Evolutionary conservation across 2,329 filamentous ascomycete genomes (phyloP).

Genomic region (Sporothrix variecibatus): DNA sequence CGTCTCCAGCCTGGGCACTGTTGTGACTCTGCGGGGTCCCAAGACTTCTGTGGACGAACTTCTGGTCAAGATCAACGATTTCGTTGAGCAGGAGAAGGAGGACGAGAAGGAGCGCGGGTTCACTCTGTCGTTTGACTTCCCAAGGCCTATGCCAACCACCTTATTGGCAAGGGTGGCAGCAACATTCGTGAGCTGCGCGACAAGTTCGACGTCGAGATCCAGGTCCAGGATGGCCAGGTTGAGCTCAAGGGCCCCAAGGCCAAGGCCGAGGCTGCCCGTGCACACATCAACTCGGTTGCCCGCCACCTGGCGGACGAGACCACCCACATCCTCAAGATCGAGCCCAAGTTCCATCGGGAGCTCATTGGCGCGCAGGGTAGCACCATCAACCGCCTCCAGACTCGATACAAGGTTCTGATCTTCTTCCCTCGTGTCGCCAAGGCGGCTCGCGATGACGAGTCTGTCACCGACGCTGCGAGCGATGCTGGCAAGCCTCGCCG

Average conservation of each 20-base stretch:
- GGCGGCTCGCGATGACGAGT: constrained; percentile 67
- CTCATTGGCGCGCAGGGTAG: constrained; percentile 85
- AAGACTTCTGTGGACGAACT: constrained; percentile 70
- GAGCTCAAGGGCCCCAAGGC: constrained; percentile 94
- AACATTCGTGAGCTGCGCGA: constrained; percentile 67
- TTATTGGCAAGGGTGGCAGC: constrained; percentile 68
- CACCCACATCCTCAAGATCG: constrained; percentile 83
- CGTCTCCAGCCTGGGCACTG: constrained; percentile 60
- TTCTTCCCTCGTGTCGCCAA: constrained; percentile 81
- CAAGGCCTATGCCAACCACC: constrained; percentile 88
- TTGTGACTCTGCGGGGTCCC: constrained; percentile 76
- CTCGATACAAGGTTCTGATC: constrained; percentile 89
- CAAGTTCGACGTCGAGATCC: constrained; percentile 72
- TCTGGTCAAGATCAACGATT: constrained; percentile 70
- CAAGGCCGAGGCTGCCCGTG: constrained; percentile 84
- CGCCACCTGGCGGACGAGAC: constrained; percentile 90
- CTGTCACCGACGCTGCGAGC: constrained; percentile 67
- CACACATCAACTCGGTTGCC: constrained; percentile 75
- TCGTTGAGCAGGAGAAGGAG: constrained; percentile 83
- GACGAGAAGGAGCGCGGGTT: constrained; percentile 94
- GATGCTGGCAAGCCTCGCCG: constrained; percentile 66
- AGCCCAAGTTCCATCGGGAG: constrained; percentile 90
- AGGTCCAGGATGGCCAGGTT: constrained; percentile 90
- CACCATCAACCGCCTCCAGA: constrained; percentile 90
- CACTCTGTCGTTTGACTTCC: constrained; percentile 85